phyloP scores from a whole-genome alignment of 2,329 filamentous ascomycete genomes.

The Penicillium hordei region DNA sequence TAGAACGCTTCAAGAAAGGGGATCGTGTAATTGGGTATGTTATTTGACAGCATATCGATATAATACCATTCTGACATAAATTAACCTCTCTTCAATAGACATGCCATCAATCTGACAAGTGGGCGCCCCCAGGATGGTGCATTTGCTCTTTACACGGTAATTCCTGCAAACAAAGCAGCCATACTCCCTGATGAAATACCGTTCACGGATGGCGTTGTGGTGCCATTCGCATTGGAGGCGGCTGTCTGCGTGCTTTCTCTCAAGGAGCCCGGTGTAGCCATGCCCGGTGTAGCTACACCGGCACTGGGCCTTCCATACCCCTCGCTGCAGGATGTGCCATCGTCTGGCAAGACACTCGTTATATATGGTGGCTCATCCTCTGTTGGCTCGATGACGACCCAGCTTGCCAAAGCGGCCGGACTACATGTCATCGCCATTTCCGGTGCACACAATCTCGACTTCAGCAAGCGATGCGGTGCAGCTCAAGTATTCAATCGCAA shows the following conservation, averaged over 20 bases:
- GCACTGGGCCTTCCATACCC: background rate
- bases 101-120: background rate
- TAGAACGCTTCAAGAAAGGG: background rate
- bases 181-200: background rate
- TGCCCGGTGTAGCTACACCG: background rate
- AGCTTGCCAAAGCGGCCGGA: background rate
- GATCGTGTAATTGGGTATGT: background rate
- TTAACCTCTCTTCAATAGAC: background rate
- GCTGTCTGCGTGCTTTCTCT: background rate
- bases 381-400: background rate
- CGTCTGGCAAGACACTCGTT: background rate
- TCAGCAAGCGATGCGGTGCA: too few species aligned
- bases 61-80: background rate
- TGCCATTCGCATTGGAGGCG: background rate
- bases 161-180: background rate
- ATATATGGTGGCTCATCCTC: background rate
- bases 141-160: background rate
- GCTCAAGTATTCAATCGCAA: background rate
- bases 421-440: background rate
- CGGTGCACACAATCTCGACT: too few species aligned
- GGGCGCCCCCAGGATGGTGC: background rate
- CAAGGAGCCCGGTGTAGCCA: background rate
- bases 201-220: background rate
- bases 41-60: background rate
- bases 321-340: background rate